Conservation (phyloP, 2,329 filamentous ascomycete genomes). For the Trichoderma citrinoviride region DNA sequence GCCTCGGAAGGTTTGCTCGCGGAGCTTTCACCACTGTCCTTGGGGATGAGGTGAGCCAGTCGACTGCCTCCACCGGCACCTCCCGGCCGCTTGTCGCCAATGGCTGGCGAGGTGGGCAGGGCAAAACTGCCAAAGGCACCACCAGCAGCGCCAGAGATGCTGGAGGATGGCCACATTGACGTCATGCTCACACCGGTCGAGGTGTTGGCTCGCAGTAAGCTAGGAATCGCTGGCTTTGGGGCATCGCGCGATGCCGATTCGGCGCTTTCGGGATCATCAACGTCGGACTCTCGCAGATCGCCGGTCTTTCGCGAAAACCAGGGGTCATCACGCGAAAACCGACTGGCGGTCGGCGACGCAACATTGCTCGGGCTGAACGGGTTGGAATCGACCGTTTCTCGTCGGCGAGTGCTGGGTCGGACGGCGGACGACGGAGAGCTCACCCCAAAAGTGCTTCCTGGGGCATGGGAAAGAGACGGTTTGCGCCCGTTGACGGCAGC, state of each 20-base stretch:
- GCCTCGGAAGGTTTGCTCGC: slow-evolving; percentile 51
- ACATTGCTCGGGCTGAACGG: slow-evolving; percentile 53
- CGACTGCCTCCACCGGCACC: slow-evolving; percentile 73
- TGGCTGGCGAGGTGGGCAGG: slow-evolving; percentile 55
- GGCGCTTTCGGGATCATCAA: slow-evolving; percentile 47
- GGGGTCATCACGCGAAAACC: slow-evolving; percentile 62
- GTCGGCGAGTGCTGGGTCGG: slow-evolving; percentile 73
- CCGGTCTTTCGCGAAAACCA: slow-evolving; percentile 56
- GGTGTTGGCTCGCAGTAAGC: slow-evolving; percentile 55
- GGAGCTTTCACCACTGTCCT: slow-evolving; percentile 68
- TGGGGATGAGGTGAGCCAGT: slow-evolving; percentile 79
- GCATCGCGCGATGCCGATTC: slow-evolving; percentile 33
- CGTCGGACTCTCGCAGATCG: slow-evolving; percentile 56
- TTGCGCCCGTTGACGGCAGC: slow-evolving; percentile 70
- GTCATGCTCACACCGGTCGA: slow-evolving; percentile 47
- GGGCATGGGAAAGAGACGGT: slow-evolving; percentile 73
- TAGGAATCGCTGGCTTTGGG: slow-evolving; percentile 42
- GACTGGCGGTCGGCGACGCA: slow-evolving; percentile 60
- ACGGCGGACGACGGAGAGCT: slow-evolving; percentile 69
- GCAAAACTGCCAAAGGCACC: slow-evolving; percentile 90
- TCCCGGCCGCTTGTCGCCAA: slow-evolving; percentile 72
- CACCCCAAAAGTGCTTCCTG: slow-evolving; percentile 62
- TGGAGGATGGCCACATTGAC: slow-evolving; percentile 45
- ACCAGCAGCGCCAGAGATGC: slow-evolving; percentile 65
- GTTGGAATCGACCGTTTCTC: slow-evolving; percentile 74